Base-by-base conservation (phyloP, 176 grass and related monocot genomes). In the Themeda triandra region DNA sequence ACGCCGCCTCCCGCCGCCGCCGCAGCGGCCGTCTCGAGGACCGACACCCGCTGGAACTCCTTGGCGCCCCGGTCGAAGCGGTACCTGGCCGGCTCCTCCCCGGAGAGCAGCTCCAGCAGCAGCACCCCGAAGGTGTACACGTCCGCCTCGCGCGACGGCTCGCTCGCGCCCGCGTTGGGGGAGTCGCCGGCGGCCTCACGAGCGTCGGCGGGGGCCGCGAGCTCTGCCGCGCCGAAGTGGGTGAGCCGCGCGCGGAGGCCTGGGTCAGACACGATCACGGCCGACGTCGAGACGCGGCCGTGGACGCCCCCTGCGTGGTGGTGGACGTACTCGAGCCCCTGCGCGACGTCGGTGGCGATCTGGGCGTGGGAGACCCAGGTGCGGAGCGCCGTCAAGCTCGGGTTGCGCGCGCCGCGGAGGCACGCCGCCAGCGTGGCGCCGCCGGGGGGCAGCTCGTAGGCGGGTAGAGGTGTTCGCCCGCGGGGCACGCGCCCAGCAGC, bases 281-380 rank as follows among this genome's bases (percentile, higher is more conserved):
- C 31, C 12, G 94, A 83, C n/a, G 87, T 66, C 1, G 75, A 85
- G 23, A 94, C 54, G 29, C 85, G 83, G 83, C 81, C 84, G 60
- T 94, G 94, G 30, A 90, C 66, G 29, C 83, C 78, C 23, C 14
- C 68, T 0, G 87, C 72, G 54, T 97, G 85, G 56, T 88, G 80
- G 80, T 97, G 94, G 45, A 94, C 75, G 90, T 97, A 97, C 19
- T 94, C 88, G 17, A 97, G 75, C 35, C 90, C 94, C 24, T 93
- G 69, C 1, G 92, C 87, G 13, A 97, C 36, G 73, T 97, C 88
- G 27, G 69, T 33, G 37, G 94, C 94, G 4, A 92, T 69, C 72
- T 88, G 87, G 42, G 88, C 80, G 54, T 88, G 85, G 3, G 90
- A 87, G 53, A 87, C 19, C 86, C 92, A 92, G 2, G 92, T 86